Evolutionary conservation across 305 asterid species (phyloP), one percentile per base, ranked within the genome.

Genomic region (Caryopteris hybrid): DNA sequence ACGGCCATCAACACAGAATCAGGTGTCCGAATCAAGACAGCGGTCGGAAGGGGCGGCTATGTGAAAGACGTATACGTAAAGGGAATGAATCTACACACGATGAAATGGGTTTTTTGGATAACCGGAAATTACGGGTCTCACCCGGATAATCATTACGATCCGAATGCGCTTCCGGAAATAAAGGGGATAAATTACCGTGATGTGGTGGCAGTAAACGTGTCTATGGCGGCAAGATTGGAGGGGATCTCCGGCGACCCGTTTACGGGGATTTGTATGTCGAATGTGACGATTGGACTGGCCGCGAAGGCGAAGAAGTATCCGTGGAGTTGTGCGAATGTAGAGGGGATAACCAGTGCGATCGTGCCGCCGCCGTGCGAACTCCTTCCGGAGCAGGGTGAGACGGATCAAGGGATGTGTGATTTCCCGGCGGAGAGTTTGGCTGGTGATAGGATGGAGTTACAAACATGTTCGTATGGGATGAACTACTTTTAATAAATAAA

Each of bases 171-270:
- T 1, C 85, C 90, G 4, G 81, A 74, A 71, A 84, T 86, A 48
- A 84, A 21, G 68, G 86, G 90, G 55, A 85, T 91, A 64, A 88
- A 87, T 62, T 88, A 85, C 66, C 60, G 81, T 56, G 90, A 91
- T 8, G 80, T 86, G 38, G 88, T 84, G 75, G 88, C 88, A 0
- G 85, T 82, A 42, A 81, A 86, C 8, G 90, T 82, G 74, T 43
- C 81, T 0, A 82, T 84, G 83, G 88, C 86, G 5, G 92, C 78
- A 11, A 70, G 91, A 63, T 70, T 91, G 17, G 91, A 88, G 78
- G 97, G 97, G 22, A 88, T 91, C 8, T 80, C 92, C 0, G 95
- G 97, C 1, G 91, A 88, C 68, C 79, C 93, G 0, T 91, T 91
- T 69, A 88, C 85, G 0, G 87, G 90, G 7, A 86, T 91, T 12